Base-by-base conservation (phyloP, 1,139 yeast genomes). In the Pichia sp. region DNA sequence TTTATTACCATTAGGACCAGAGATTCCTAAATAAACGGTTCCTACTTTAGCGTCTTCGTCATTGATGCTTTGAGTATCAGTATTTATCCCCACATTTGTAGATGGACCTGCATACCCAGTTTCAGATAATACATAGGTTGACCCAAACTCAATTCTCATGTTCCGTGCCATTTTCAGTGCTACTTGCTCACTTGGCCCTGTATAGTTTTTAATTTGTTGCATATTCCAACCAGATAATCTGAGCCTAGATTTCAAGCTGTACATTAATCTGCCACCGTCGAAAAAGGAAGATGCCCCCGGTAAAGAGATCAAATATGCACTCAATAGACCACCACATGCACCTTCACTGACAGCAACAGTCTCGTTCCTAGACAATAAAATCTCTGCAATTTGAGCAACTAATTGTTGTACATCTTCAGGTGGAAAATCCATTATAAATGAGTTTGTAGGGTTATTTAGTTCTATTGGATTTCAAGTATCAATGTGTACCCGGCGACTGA, bases 61-160 rank as follows among this genome's bases (percentile, higher is more conserved):
- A 43, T 68, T 72, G 3, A 52, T 42, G 30, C 55, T 51, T 12
- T 42, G 42, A 24, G 45, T 46, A 17, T 52, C 55, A 24, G 44
- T 45, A 17, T 51, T 53, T 15, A 45, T 23, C 1, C 50, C 52
- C 34, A 66, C 65, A 49, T 67, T 68, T 2, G 71, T 63, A 0
- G 79, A 67, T 11, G 93, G 93, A 1, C 94, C 94, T 0, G 95
- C 93, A 67, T 83, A 81, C 3, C 95, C 95, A 0, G 94, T 81
- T 57, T 85, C 95, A 0, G 89, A 79, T 28, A 85, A 67, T 6
- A 84, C 86, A 61, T 78, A 84, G 0, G 89, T 82, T 7, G 88
- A 78, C 0, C 95, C 95, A 48, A 84, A 69, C 58, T 85, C 95
- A 49, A 84, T 74, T 55, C 81, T 71, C 42, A 88, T 68, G 45